Conservation (phyloP, 2,329 filamentous ascomycete species). For the Chaetomium strumarium region DNA sequence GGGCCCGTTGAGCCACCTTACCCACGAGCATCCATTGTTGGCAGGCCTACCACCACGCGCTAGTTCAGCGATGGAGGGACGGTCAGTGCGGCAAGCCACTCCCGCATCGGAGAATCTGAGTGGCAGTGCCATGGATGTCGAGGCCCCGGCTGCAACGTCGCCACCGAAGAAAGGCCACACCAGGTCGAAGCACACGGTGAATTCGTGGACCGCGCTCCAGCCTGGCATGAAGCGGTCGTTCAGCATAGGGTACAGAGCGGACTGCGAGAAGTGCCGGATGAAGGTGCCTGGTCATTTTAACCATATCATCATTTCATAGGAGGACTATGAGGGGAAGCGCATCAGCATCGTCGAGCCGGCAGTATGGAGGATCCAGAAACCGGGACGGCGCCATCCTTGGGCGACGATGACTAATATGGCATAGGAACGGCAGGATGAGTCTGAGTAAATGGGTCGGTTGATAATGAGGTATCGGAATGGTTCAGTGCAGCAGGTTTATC, state of each 20-base stretch:
- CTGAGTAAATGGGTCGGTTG: no score
- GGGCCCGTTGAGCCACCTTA: constrained; percentile 21
- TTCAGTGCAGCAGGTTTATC: no score
- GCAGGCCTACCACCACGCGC: constrained; percentile 32
- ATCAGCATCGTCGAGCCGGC: constrained; percentile 10
- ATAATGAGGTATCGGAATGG: no score
- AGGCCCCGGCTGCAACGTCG: constrained; percentile 42
- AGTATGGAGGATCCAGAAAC: not conserved
- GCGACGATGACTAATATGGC: not conserved
- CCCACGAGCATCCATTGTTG: constrained; percentile 29
- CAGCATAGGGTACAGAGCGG: constrained; percentile 71
- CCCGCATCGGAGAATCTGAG: constrained; percentile 10
- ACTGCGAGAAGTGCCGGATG: constrained; percentile 71
- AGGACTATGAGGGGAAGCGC: constrained; percentile 6
- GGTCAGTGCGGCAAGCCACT: constrained; percentile 24
- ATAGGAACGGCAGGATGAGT: no score
- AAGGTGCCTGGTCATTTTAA: constrained; percentile 76
- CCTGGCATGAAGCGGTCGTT: constrained; percentile 64
- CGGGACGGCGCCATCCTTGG: not conserved
- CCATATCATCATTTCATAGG: constrained; percentile 65
- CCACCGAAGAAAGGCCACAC: constrained; percentile 49
- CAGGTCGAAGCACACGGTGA: constrained; percentile 54
- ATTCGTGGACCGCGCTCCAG: constrained; percentile 53
- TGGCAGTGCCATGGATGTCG: constrained; percentile 30
- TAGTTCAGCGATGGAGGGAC: constrained; percentile 30